These are phyloP conservation scores for Aspergillus hancockii DNA, from an alignment of 495 filamentous ascomycete species.

Conservation along the genomic window DNA sequence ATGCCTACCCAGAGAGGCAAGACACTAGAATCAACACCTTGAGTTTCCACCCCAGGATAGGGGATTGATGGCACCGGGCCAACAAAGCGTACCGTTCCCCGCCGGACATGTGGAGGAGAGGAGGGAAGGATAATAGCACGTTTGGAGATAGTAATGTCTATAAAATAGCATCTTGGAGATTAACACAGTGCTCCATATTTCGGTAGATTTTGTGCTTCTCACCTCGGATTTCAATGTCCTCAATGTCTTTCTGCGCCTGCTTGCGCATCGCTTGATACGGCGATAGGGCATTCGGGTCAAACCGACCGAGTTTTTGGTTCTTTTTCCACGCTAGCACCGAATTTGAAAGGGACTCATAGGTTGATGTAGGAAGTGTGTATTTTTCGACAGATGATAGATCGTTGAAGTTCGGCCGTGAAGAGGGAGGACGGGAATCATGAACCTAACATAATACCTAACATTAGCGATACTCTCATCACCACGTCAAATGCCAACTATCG, in stretches of 20 bases:
- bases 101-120: constrained; percentile 60
- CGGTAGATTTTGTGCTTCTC: constrained; percentile 14
- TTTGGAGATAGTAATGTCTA: constrained; percentile 36
- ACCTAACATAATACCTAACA: constrained; percentile 53
- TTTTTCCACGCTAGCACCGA: constrained; percentile 94
- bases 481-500: too few species aligned
- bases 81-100: constrained; percentile 82
- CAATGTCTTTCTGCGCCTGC: constrained; percentile 63
- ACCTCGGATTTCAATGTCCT: constrained; percentile 66
- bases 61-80: constrained; percentile 83
- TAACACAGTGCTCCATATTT: not conserved
- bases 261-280: constrained; percentile 59
- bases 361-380: constrained; percentile 75
- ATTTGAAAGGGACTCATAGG: constrained; percentile 81
- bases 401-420: constrained; percentile 71
- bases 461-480: not conserved
- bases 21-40: constrained; percentile 29
- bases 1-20: constrained; percentile 82
- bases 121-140: constrained; percentile 47
- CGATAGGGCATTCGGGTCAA: constrained; percentile 79
- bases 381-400: constrained; percentile 81
- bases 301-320: constrained; percentile 86
- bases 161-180: not conserved
- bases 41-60: constrained; percentile 40
- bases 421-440: constrained; percentile 71